These are phyloP conservation scores for Brassica balearica DNA, from an alignment of 441 rosid genomes.

Conservation along the genomic window DNA sequence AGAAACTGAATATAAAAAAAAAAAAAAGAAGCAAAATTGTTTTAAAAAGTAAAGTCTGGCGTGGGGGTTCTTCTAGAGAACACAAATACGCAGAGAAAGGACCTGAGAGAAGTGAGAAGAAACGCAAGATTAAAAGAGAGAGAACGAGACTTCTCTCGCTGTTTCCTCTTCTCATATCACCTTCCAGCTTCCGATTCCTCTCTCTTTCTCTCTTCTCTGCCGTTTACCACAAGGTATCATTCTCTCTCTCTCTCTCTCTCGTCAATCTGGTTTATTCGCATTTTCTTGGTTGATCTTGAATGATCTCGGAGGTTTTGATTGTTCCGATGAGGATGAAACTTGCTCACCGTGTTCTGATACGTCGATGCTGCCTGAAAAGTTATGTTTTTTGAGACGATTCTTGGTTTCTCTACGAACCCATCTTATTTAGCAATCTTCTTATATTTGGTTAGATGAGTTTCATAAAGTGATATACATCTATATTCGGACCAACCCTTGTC, in stretches of 20 bases:
- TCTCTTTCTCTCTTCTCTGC: constrained; percentile 33
- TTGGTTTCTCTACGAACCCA: too few relatives aligned
- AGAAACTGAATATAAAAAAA: neutral
- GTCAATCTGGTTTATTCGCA: neutral
- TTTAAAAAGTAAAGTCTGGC: neutral
- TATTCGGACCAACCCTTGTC: constrained; percentile 18
- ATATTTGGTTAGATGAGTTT: constrained; percentile 14
- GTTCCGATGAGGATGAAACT: constrained; percentile 1
- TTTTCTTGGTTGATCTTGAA: neutral
- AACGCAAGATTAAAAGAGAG: neutral
- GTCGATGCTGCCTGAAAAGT: constrained; percentile 12
- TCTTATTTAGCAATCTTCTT: neutral
- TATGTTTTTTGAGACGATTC: neutral
- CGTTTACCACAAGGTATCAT: constrained; percentile 49
- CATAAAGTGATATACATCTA: constrained; percentile 24
- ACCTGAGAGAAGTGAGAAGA: constrained; percentile 1
- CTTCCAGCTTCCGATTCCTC: constrained; percentile 27
- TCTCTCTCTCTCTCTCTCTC: neutral
- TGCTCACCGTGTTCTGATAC: neutral
- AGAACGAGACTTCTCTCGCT: neutral
- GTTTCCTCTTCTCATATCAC: neutral
- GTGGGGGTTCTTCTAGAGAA: constrained; percentile 3
- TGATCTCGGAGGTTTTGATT: neutral
- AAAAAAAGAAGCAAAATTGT: neutral
- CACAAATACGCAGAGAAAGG: constrained; percentile 6